Evolutionary conservation across 202 grass and related monocot genomes (phyloP).

Genomic region (Panicum virgatum): DNA sequence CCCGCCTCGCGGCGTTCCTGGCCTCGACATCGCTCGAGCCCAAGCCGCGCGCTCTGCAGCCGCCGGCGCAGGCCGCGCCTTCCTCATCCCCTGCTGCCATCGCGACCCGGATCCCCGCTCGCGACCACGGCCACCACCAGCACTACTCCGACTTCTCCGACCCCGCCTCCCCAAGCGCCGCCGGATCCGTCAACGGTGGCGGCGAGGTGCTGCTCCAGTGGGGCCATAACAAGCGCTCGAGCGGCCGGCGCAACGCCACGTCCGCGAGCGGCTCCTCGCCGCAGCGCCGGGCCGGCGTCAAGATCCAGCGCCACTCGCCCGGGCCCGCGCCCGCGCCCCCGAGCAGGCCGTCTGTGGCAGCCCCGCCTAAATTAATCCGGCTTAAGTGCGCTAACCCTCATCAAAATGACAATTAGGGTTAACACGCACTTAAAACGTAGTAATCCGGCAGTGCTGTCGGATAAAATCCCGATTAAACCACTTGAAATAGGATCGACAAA

Average conservation of each 20-base stretch:
- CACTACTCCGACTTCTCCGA: conserved; percentile 19
- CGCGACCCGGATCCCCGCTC: conserved; percentile 25
- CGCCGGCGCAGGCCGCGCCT: conserved; percentile 1
- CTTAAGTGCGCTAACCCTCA: too few relatives aligned
- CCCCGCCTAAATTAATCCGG: too few relatives aligned
- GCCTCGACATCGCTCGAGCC: conserved; percentile 26
- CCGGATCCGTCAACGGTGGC: neutral
- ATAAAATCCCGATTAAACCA: too few relatives aligned
- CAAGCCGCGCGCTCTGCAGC: conserved; percentile 35
- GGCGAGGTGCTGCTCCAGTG: conserved; percentile 63
- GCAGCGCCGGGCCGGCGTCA: conserved; percentile 27
- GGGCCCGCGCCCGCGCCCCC: conserved; percentile 48
- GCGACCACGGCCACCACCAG: conserved; percentile 13
- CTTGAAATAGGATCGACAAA: too few relatives aligned
- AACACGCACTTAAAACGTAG: too few relatives aligned
- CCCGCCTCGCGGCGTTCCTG: conserved; percentile 29
- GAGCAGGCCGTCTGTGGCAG: conserved; percentile 21
- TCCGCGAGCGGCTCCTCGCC: conserved; percentile 15
- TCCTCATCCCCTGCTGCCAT: neutral
- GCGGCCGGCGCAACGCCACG: conserved; percentile 52
- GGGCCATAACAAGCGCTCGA: conserved; percentile 71
- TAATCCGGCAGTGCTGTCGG: too few relatives aligned
- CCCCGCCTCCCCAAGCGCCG: conserved; percentile 1
- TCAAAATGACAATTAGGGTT: too few relatives aligned
- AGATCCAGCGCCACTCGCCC: conserved; percentile 60